These are phyloP conservation scores for Coemansia sp. DNA, from an alignment of 192 early-diverging fungal species.

Conservation along the genomic window DNA sequence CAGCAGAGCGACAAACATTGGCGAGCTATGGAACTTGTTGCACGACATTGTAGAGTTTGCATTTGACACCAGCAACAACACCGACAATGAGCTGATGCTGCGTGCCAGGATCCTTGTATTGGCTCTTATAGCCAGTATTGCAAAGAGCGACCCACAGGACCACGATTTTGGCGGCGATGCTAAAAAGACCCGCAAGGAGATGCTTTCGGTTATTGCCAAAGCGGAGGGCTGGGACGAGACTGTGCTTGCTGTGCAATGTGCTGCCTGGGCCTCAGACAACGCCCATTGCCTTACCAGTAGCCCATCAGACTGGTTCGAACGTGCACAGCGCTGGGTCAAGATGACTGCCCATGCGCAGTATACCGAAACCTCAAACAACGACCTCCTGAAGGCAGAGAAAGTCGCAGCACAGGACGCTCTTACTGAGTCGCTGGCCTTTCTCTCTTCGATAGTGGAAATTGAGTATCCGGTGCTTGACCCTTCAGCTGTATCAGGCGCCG, in stretches of 20 bases:
- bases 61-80: slow-evolving; percentile 8
- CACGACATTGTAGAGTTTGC: slow-evolving; percentile 30
- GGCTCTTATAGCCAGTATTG: slow-evolving; percentile 25
- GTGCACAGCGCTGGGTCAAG: slow-evolving; percentile 23
- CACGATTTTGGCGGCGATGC: slow-evolving; percentile 17
- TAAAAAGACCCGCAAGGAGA: slow-evolving; percentile 18
- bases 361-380: slow-evolving; percentile 10
- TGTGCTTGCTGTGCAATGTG: slow-evolving; percentile 23
- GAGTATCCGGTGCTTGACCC: slow-evolving; percentile 50
- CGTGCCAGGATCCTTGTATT: slow-evolving; percentile 29
- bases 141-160: slow-evolving; percentile 11
- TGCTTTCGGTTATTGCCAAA: slow-evolving; percentile 25
- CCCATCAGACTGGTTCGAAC: slow-evolving; percentile 29
- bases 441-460: slow-evolving; percentile 25
- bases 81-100: background rate
- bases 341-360: slow-evolving; percentile 33
- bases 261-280: slow-evolving; percentile 33
- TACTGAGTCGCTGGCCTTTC: slow-evolving; percentile 32
- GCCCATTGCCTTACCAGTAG: slow-evolving; percentile 21
- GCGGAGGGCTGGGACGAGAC: slow-evolving; percentile 41
- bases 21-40: slow-evolving; percentile 33
- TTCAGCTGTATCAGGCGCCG: slow-evolving; percentile 8
- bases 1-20: slow-evolving; percentile 23
- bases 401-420: slow-evolving; percentile 14
- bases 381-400: slow-evolving; percentile 8